These are phyloP conservation scores for Linnemannia exigua DNA, from an alignment of 192 early-diverging fungal species.

Conservation along the genomic window DNA sequence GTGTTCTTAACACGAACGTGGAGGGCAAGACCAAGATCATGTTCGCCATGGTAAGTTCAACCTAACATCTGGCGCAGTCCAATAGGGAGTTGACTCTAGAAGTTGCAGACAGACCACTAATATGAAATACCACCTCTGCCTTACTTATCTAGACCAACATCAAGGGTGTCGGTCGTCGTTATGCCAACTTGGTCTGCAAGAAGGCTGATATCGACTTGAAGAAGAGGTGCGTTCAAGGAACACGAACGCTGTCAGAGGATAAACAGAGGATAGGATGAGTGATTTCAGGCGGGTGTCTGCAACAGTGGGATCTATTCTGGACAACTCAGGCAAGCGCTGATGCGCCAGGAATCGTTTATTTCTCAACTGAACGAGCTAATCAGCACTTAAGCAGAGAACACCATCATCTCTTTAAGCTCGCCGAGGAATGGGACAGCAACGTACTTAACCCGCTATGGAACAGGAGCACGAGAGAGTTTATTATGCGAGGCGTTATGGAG, in stretches of 20 bases:
- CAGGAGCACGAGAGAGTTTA: no score
- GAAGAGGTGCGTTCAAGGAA: conserved; percentile 79
- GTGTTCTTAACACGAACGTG: conserved; percentile 99
- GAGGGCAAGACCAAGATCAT: conserved; percentile 95
- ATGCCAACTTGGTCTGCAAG: conserved; percentile 99
- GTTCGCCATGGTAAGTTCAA: conserved; percentile 81
- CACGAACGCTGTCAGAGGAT: not conserved
- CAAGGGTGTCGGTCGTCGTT: conserved; percentile 99
- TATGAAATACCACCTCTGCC: not conserved
- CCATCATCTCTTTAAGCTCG: not conserved
- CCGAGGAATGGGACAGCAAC: not conserved
- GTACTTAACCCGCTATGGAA: not conserved
- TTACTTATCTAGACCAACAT: conserved; percentile 77
- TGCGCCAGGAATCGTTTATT: not conserved
- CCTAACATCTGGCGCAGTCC: conserved; percentile 19
- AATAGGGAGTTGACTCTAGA: not conserved
- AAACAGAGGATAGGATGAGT: conserved; percentile 8
- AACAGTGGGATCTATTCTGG: not conserved
- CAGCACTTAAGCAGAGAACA: not conserved
- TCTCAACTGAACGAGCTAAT: not conserved
- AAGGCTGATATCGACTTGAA: conserved; percentile 98
- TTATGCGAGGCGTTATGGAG: no score
- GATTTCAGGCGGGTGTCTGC: not conserved
- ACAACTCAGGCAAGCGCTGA: not conserved
- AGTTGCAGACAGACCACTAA: not conserved